Conservation (phyloP, 2,329 filamentous ascomycete genomes). For the Ophiosphaerella herpotricha region DNA sequence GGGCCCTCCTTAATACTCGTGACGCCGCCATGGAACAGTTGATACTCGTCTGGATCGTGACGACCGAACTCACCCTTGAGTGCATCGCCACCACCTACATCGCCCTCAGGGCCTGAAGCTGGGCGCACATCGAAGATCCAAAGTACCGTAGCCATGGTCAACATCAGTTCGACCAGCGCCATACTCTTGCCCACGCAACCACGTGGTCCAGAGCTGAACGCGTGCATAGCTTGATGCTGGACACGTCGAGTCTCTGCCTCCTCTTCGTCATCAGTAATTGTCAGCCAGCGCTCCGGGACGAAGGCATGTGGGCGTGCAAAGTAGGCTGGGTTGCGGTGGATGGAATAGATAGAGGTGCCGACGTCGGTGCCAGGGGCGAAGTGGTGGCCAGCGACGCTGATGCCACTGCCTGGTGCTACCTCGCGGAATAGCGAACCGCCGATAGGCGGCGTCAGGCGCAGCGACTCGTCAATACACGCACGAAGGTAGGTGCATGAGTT, state of each 20-base stretch:
- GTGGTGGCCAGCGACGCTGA: constrained; percentile 15
- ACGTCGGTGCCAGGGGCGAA: constrained; percentile 28
- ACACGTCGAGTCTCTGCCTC: not conserved
- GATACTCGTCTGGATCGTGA: constrained; percentile 58
- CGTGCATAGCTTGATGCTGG: constrained; percentile 58
- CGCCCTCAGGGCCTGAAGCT: constrained; percentile 1
- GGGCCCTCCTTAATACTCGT: constrained; percentile 71
- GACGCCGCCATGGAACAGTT: constrained; percentile 67
- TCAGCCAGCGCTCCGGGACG: constrained; percentile 30
- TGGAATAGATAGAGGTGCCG: constrained; percentile 23
- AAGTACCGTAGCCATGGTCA: constrained; percentile 62
- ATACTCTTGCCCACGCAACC: constrained; percentile 72
- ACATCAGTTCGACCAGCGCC: constrained; percentile 67
- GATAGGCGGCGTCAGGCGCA: constrained; percentile 37
- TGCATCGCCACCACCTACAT: constrained; percentile 9
- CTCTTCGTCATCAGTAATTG: constrained; percentile 7
- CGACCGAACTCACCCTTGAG: constrained; percentile 9
- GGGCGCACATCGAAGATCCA: constrained; percentile 55
- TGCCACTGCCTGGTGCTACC: constrained; percentile 18
- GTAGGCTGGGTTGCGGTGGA: constrained; percentile 29
- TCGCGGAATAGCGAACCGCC: constrained; percentile 24
- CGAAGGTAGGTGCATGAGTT: constrained; percentile 28
- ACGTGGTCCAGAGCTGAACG: constrained; percentile 69
- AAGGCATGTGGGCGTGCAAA: constrained; percentile 24
- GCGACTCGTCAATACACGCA: constrained; percentile 40